Base-by-base conservation (phyloP, 1,284 basidiomycete genomes). In the Puccinia coronata region DNA sequence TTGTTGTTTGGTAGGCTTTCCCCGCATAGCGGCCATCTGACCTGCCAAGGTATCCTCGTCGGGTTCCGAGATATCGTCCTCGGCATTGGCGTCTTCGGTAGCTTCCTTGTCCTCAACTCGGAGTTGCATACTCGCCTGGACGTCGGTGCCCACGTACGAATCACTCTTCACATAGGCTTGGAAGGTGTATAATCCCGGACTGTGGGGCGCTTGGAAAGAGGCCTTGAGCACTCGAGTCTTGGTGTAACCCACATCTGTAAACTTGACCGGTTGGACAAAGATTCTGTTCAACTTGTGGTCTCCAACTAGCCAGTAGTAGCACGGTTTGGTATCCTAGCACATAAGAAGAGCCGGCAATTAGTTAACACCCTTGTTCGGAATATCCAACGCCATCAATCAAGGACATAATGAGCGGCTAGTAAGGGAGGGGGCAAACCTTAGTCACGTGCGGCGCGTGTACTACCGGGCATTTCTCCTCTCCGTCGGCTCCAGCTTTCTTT, bases 11-110 rank as follows among this genome's bases (percentile, higher is more conserved):
- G 59, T 87, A 87, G 90, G 86, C 20, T 92, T 93, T 6, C 97
- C 97, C 76, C 94, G 91, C 94, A 99, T 96, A 72, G 92, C 90
- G 2, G 96, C 96, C 95, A 99, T 98, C 88, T 99, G 97, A 3
- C 97, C 97, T 2, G 96, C 97, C 67, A 99, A 88, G 34, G 92
- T 90, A 87, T 97, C 96, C 87, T 98, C 96, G 70, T 98, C 96
- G 0, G 95, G 95, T 78, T 97, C 95, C 0, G 94, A 96, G 82
- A 98, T 98, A 82, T 96, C 94, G 85, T 96, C 95, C 71, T 96
- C 95, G 20, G 87, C 88, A 18, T 72, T 72, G 4, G 34, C 55
- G 80, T 92, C 91, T 43, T 82, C 84, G 43, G 51, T 57, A 8
- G n/a, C 91, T 0, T 87, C 87, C 12, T 87, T 88, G 18, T 91